A percentile compares a stretch with the other conserved stretches of the same genome.
Conservation (phyloP, 2,329 filamentous ascomycete genomes). For the Ophiostoma montium region DNA sequence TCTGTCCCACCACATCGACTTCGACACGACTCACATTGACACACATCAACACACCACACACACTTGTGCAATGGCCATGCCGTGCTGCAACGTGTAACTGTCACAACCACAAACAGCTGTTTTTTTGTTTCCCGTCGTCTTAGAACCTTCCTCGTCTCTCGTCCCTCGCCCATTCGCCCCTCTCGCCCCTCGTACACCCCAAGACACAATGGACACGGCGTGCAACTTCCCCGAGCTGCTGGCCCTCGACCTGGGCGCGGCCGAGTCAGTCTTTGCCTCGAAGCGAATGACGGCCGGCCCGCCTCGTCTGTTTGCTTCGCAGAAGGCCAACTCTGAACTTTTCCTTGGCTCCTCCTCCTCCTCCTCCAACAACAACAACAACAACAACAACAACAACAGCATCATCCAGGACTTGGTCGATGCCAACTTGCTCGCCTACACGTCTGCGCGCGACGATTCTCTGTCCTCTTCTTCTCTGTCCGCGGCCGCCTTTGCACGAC, state of each 20-base stretch:
- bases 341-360: too few species aligned
- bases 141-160: neutral
- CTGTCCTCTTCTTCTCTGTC: too few species aligned
- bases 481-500: neutral
- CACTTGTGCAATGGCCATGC: constrained; percentile 2
- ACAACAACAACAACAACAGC: neutral
- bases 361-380: neutral
- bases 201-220: constrained; percentile 14
- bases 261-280: constrained; percentile 31
- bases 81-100: constrained; percentile 8
- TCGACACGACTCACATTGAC: neutral
- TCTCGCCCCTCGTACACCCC: neutral
- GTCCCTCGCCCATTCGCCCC: neutral
- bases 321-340: neutral
- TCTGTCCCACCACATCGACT: neutral
- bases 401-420: constrained; percentile 2
- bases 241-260: constrained; percentile 38
- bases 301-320: constrained; percentile 18
- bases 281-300: constrained; percentile 38
- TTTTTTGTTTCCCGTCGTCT: neutral
- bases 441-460: neutral
- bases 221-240: constrained; percentile 42
- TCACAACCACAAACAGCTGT: constrained; percentile 4
- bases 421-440: neutral
- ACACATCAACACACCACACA: neutral